These are phyloP conservation scores for Uncinocarpus reesii DNA, from an alignment of 2,329 filamentous ascomycete genomes.

Conservation along the genomic window DNA sequence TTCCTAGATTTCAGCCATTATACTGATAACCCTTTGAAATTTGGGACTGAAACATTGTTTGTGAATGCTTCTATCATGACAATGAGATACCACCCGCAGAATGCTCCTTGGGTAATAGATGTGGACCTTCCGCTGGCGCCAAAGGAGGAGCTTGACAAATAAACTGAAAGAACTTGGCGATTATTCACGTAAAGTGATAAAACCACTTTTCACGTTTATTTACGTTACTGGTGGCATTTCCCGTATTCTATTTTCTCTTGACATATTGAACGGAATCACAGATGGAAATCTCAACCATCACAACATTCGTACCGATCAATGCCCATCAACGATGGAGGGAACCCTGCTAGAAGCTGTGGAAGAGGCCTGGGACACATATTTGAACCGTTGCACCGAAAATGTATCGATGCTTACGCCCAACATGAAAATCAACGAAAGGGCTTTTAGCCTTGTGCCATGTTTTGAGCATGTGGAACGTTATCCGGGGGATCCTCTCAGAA, in stretches of 20 bases:
- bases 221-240: too few species aligned
- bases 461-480: background rate
- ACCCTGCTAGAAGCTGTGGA: too few species aligned
- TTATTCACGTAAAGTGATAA: too few species aligned
- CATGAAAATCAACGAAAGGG: background rate
- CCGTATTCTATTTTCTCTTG: too few species aligned
- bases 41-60: constrained; percentile 46
- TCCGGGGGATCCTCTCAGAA: background rate
- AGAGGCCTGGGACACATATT: background rate
- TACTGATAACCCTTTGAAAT: constrained; percentile 25
- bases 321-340: too few species aligned
- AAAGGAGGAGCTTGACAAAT: background rate
- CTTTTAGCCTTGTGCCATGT: background rate
- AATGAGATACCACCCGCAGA: constrained; percentile 31
- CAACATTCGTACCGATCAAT: too few species aligned
- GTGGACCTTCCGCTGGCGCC: constrained; percentile 34
- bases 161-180: background rate
- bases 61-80: constrained; percentile 50
- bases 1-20: constrained; percentile 22
- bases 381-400: background rate
- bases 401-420: background rate
- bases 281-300: too few species aligned
- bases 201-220: too few species aligned
- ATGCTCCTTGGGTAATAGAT: constrained; percentile 47
- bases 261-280: too few species aligned